These are phyloP conservation scores for Phycomyces nitens DNA, from an alignment of 192 early-diverging fungal species.

Conservation along the genomic window DNA sequence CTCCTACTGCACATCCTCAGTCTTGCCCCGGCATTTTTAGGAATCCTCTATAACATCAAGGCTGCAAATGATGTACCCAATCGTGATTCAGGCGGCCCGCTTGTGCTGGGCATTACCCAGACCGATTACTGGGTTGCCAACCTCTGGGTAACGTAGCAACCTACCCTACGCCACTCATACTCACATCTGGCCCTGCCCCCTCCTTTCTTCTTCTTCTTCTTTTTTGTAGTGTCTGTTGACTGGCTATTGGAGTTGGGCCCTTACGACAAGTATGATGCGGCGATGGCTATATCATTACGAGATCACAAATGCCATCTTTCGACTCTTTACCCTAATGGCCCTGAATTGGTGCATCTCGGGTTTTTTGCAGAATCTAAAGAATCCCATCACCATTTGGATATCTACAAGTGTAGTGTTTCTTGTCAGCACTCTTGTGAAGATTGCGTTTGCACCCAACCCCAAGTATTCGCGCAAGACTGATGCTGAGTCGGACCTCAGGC, in stretches of 20 bases:
- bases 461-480: slow-evolving; percentile 18
- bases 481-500: neutral
- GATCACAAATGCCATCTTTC: slow-evolving; percentile 45
- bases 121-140: slow-evolving; percentile 39
- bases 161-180: neutral
- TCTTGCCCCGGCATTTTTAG: slow-evolving; percentile 35
- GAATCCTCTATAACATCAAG: slow-evolving; percentile 25
- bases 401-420: slow-evolving; percentile 43
- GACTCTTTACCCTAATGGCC: slow-evolving; percentile 48
- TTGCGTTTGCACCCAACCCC: slow-evolving; percentile 30
- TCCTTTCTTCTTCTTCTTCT: neutral
- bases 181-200: no score
- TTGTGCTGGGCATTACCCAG: slow-evolving; percentile 29
- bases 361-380: slow-evolving; percentile 41
- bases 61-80: slow-evolving; percentile 16
- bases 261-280: slow-evolving; percentile 53
- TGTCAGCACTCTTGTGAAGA: slow-evolving; percentile 34
- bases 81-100: slow-evolving; percentile 30
- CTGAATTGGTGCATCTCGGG: slow-evolving; percentile 53
- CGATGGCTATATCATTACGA: slow-evolving; percentile 61
- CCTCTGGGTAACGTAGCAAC: slow-evolving; percentile 36
- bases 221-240: slow-evolving; percentile 46
- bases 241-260: slow-evolving; percentile 55
- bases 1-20: slow-evolving; percentile 35
- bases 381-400: slow-evolving; percentile 55